These are phyloP conservation scores for Podospora appendiculata DNA, from an alignment of 495 filamentous ascomycete genomes.

Conservation along the genomic window DNA sequence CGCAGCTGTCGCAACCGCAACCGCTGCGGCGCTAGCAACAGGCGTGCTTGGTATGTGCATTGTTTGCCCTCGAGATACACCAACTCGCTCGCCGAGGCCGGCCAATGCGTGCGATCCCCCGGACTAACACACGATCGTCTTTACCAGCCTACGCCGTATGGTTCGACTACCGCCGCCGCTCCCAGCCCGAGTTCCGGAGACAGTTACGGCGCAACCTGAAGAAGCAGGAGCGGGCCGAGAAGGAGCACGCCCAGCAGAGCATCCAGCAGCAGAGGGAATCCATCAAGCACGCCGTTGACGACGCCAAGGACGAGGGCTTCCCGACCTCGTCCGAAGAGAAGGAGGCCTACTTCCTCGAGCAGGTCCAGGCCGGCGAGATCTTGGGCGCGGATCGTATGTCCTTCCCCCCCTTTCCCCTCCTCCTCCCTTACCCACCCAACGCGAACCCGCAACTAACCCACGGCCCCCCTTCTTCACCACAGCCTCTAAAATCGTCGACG, in stretches of 20 bases:
- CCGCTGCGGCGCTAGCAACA: conserved; percentile 64
- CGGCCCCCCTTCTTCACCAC: background rate
- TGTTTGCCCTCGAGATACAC: background rate
- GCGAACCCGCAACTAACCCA: too few species aligned
- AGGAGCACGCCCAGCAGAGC: conserved; percentile 65
- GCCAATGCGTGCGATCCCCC: too few species aligned
- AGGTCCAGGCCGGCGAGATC: conserved; percentile 78
- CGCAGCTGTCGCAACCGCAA: conserved; percentile 64
- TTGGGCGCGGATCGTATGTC: conserved; percentile 49
- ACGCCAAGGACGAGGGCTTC: conserved; percentile 84
- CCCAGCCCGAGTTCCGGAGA: conserved; percentile 79
- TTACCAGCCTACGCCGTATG: conserved; percentile 66
- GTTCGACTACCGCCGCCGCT: conserved; percentile 90
- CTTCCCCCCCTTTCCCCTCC: too few species aligned
- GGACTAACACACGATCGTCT: conserved; percentile 20
- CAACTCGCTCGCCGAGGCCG: too few species aligned
- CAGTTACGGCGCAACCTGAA: conserved; percentile 75
- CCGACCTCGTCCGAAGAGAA: conserved; percentile 85
- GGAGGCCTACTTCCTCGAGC: conserved; percentile 77
- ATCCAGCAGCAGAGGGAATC: conserved; percentile 59
- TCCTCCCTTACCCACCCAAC: too few species aligned
- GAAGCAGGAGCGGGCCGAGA: conserved; percentile 62
- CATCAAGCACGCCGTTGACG: conserved; percentile 63
- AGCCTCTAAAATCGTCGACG: conserved; percentile 71
- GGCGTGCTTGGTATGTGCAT: conserved; percentile 61